Conservation (phyloP, 129 eudicot genomes). For the Saussurea involucrata region DNA sequence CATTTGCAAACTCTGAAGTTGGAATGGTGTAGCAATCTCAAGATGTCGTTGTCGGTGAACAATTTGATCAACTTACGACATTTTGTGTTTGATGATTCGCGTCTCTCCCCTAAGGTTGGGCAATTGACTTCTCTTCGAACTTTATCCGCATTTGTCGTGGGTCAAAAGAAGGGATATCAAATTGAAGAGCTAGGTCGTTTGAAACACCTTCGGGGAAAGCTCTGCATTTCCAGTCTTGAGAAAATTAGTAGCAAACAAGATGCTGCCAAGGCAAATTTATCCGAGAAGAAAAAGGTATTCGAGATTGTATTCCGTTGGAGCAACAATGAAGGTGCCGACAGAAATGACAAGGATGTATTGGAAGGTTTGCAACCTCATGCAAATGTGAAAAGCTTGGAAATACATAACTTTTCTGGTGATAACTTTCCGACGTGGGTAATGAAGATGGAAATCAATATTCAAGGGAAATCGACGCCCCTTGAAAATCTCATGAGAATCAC, state of each 20-base stretch:
- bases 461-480: neutral
- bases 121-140: neutral
- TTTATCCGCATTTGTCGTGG: neutral
- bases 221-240: conserved; percentile 15
- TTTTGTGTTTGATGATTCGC: neutral
- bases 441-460: neutral
- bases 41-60: neutral
- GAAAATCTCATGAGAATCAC: neutral
- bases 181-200: conserved; percentile 17
- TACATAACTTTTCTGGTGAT: neutral
- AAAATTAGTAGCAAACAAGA: conserved; percentile 12
- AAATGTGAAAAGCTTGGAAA: neutral
- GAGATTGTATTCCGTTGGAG: conserved; percentile 2
- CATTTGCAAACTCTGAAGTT: conserved; percentile 12
- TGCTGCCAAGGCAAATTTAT: conserved; percentile 23
- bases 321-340: neutral
- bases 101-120: conserved; percentile 7
- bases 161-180: conserved; percentile 8
- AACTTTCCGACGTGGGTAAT: conserved; percentile 16
- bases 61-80: conserved; percentile 19
- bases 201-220: conserved; percentile 16
- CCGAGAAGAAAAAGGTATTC: neutral
- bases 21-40: neutral
- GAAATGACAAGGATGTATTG: conserved; percentile 18
- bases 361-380: conserved; percentile 21